Conservation (phyloP, 2,329 filamentous ascomycete species). For the Aspergillus arachidicola region DNA sequence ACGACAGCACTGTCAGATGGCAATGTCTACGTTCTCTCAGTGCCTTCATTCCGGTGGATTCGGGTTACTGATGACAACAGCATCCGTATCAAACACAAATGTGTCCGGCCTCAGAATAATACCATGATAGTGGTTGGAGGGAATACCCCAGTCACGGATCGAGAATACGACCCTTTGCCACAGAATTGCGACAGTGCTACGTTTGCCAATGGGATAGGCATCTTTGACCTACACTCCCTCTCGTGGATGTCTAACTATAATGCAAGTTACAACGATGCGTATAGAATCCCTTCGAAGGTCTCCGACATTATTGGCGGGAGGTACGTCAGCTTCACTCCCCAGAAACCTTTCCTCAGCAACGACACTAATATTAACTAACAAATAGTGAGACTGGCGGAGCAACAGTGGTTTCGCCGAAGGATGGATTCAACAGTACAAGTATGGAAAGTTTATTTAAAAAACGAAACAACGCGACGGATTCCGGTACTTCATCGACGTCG, state of each 20-base stretch:
- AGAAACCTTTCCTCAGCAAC: not conserved
- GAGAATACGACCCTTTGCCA: slow-evolving; percentile 5
- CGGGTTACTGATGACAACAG: slow-evolving; percentile 6
- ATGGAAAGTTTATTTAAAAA: not conserved
- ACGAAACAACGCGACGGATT: not conserved
- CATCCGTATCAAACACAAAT: slow-evolving; percentile 10
- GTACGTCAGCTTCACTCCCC: not conserved
- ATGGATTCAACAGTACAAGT: not conserved
- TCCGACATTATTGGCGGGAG: slow-evolving; percentile 6
- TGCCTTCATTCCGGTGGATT: slow-evolving; percentile 40
- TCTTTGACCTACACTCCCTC: slow-evolving; percentile 8
- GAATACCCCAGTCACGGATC: slow-evolving; percentile 1
- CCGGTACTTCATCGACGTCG: not conserved
- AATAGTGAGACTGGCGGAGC: slow-evolving; percentile 9
- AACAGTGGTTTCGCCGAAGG: slow-evolving; percentile 3
- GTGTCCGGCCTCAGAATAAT: not conserved
- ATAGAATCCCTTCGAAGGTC: slow-evolving; percentile 1
- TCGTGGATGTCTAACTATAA: slow-evolving; percentile 7
- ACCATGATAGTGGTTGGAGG: slow-evolving; percentile 12
- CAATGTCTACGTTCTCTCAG: slow-evolving; percentile 13
- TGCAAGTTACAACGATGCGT: not conserved
- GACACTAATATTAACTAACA: not conserved
- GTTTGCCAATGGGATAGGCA: slow-evolving; percentile 9
- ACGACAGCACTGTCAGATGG: slow-evolving; percentile 4
- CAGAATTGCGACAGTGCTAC: slow-evolving; percentile 5